Percentiles rank a stretch among this genome's conserved stretches.
phyloP scores from a whole-genome alignment of 2,329 filamentous ascomycete genomes.

The Cladosporium sp. region DNA sequence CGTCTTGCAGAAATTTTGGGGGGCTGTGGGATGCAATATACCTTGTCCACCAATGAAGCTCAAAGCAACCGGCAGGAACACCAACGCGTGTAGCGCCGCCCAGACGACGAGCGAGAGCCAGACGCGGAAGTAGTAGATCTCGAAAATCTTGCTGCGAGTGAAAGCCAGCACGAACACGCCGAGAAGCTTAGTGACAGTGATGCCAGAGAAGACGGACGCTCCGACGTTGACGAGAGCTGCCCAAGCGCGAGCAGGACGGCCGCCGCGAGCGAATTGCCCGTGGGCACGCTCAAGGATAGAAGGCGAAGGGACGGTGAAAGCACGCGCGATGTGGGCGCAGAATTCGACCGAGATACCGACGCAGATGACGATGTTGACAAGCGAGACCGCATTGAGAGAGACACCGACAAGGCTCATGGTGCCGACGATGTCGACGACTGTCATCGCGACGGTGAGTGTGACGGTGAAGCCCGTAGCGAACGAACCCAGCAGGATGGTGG shows the following conservation, averaged over 20 bases:
- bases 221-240: constrained; percentile 93
- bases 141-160: constrained; percentile 96
- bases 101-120: constrained; percentile 92
- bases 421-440: constrained; percentile 87
- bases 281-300: constrained; percentile 76
- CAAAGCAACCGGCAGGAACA: constrained; percentile 88
- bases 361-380: constrained; percentile 96
- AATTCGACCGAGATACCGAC: constrained; percentile 97
- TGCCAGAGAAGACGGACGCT: constrained; percentile 90
- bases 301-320: constrained; percentile 89
- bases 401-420: constrained; percentile 89
- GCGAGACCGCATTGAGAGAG: constrained; percentile 88
- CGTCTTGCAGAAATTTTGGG: background rate
- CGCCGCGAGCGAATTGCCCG: constrained; percentile 49
- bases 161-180: constrained; percentile 92
- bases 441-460: constrained; percentile 87
- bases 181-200: constrained; percentile 91
- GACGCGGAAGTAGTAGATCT: constrained; percentile 98
- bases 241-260: constrained; percentile 84
- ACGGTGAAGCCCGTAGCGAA: constrained; percentile 78
- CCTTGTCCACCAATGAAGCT: constrained; percentile 81
- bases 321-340: constrained; percentile 92
- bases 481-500: constrained; percentile 79
- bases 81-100: constrained; percentile 81
- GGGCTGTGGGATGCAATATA: constrained; percentile 38